phyloP scores from a whole-genome alignment of 2,329 filamentous ascomycete species.

The Cladosporium halotolerans region DNA sequence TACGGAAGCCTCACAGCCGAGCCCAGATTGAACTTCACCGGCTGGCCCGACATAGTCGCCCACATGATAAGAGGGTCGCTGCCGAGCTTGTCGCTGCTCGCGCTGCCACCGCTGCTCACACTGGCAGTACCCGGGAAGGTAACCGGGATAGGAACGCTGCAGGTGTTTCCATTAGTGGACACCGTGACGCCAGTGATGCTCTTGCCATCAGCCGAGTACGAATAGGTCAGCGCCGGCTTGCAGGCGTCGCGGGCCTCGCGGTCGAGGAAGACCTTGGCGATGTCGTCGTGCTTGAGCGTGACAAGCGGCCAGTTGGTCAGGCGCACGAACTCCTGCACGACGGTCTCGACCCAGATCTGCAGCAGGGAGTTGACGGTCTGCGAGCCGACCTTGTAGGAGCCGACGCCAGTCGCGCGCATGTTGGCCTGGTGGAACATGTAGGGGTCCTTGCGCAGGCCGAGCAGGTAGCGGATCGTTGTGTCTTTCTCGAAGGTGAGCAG shows the following conservation, averaged over 20 bases:
- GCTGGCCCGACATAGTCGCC: slow-evolving; percentile 33
- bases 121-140: slow-evolving; percentile 46
- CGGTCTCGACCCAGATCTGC: slow-evolving; percentile 52
- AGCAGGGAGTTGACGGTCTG: slow-evolving; percentile 46
- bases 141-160: slow-evolving; percentile 47
- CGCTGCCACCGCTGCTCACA: slow-evolving; percentile 25
- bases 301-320: slow-evolving; percentile 50
- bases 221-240: slow-evolving; percentile 44
- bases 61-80: slow-evolving; percentile 36
- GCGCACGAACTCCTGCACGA: slow-evolving; percentile 49
- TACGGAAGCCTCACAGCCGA: slow-evolving; percentile 17
- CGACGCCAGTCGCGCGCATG: slow-evolving; percentile 44
- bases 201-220: slow-evolving; percentile 36
- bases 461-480: slow-evolving; percentile 51
- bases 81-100: slow-evolving; percentile 48
- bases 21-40: slow-evolving; percentile 30
- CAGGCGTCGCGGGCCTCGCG: slow-evolving; percentile 49
- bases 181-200: slow-evolving; percentile 48
- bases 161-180: slow-evolving; percentile 43
- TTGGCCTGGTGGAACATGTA: slow-evolving; percentile 64
- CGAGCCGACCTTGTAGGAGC: slow-evolving; percentile 44
- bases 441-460: slow-evolving; percentile 50
- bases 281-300: slow-evolving; percentile 52
- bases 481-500: slow-evolving; percentile 47
- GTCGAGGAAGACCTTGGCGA: slow-evolving; percentile 46